phyloP scores from a whole-genome alignment of 1,284 basidiomycete genomes.

The Malassezia pachydermatis region DNA sequence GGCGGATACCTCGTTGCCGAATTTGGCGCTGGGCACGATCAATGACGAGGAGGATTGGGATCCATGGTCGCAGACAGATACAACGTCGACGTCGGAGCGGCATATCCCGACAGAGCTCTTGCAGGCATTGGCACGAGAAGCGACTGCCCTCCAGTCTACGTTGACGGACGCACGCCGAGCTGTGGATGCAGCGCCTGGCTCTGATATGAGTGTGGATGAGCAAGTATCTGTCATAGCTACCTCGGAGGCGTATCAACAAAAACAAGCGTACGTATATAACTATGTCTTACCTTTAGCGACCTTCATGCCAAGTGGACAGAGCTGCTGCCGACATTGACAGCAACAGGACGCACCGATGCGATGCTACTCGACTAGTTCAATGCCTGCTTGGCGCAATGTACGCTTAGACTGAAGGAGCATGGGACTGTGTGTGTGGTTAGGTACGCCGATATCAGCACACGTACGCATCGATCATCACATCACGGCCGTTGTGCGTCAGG shows the following conservation, averaged over 20 bases:
- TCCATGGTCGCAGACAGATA: slow-evolving; percentile 1
- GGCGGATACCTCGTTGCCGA: neutral
- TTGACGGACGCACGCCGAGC: slow-evolving; percentile 3
- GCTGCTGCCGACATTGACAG: neutral
- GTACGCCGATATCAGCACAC: neutral
- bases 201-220: slow-evolving; percentile 5
- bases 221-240: neutral
- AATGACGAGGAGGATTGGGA: slow-evolving; percentile 16
- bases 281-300: neutral
- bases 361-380: neutral
- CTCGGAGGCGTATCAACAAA: slow-evolving; percentile 2
- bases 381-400: slow-evolving; percentile 50
- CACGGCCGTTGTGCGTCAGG: slow-evolving; percentile 54
- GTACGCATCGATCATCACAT: slow-evolving; percentile 61
- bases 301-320: neutral
- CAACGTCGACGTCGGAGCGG: neutral
- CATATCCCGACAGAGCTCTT: neutral
- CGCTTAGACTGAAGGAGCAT: slow-evolving; percentile 55
- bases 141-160: neutral
- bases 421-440: slow-evolving; percentile 3
- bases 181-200: slow-evolving; percentile 7
- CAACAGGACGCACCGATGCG: too few relatives aligned
- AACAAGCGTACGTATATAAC: slow-evolving; percentile 13
- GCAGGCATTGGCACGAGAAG: slow-evolving; percentile 9
- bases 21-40: slow-evolving; percentile 14